Percentiles rank a stretch among this genome's conserved stretches.
Conservation (phyloP, 164 flowering plant genomes). For the Berberis thunbergii region DNA sequence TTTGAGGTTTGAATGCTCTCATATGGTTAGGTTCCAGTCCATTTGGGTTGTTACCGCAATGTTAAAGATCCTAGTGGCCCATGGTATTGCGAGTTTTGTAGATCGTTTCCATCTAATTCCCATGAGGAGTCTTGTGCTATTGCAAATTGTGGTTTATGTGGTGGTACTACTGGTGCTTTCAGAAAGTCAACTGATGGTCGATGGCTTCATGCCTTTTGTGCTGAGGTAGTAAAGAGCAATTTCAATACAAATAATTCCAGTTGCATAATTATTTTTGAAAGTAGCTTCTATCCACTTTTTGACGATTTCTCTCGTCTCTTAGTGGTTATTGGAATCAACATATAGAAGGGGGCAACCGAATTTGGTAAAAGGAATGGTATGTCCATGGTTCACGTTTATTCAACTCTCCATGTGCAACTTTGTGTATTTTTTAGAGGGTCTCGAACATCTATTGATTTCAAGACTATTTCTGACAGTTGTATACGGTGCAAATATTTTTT, state of each 20-base stretch:
- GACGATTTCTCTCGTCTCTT: constrained; percentile 7
- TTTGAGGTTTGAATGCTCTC: constrained; percentile 7
- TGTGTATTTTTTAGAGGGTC: no score
- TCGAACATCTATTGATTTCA: no score
- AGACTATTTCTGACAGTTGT: background rate
- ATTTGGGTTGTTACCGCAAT: constrained; percentile 73
- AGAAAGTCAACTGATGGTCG: constrained; percentile 71
- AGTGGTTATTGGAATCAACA: constrained; percentile 86
- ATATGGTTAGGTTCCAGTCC: constrained; percentile 65
- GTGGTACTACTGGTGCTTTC: constrained; percentile 81
- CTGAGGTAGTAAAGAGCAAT: constrained; percentile 52
- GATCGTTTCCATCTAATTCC: constrained; percentile 27
- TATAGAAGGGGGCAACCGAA: constrained; percentile 81
- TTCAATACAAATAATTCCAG: background rate
- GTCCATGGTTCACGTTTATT: constrained; percentile 11
- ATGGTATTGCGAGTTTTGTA: constrained; percentile 90
- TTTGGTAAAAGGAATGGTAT: constrained; percentile 81
- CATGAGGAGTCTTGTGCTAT: constrained; percentile 40
- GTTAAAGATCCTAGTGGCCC: constrained; percentile 66
- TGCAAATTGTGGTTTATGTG: constrained; percentile 79
- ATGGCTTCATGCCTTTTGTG: constrained; percentile 97
- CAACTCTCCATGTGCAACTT: no score
- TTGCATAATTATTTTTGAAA: background rate
- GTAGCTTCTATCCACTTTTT: background rate
- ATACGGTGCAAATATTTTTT: background rate